These are phyloP conservation scores for Schizopora paradoxa DNA, from an alignment of 1,284 basidiomycete genomes.

Conservation along the genomic window DNA sequence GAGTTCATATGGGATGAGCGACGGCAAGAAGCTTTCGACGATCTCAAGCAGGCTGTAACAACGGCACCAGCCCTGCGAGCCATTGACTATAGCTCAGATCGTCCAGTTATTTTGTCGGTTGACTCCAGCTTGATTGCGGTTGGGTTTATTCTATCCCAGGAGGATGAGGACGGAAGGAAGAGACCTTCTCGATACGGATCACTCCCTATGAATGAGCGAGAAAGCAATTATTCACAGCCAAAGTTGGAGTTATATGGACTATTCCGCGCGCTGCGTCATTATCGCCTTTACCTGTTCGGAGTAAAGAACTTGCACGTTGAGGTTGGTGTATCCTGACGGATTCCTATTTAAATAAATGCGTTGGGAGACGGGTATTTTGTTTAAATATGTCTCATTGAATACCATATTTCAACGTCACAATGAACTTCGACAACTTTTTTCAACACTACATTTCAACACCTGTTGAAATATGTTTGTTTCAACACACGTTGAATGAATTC, in stretches of 20 bases:
- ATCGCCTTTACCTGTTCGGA: constrained; percentile 9
- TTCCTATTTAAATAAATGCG: constrained; percentile 19
- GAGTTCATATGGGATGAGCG: constrained; percentile 23
- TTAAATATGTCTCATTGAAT: too few relatives aligned
- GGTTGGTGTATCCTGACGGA: too few relatives aligned
- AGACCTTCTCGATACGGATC: constrained; percentile 27
- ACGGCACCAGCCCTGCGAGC: constrained; percentile 22
- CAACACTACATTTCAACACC: too few relatives aligned
- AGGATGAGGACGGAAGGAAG: constrained; percentile 20
- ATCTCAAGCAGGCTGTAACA: constrained; percentile 26
- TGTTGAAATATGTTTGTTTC: too few relatives aligned
- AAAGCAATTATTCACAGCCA: constrained; percentile 35
- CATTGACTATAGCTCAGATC: constrained; percentile 29
- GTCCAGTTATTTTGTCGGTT: constrained; percentile 31
- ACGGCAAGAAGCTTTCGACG: constrained; percentile 23
- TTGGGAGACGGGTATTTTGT: too few relatives aligned
- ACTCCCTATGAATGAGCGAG: constrained; percentile 31
- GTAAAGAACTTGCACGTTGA: constrained; percentile 16
- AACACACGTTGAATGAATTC: too few relatives aligned
- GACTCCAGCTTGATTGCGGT: constrained; percentile 31
- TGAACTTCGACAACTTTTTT: too few relatives aligned
- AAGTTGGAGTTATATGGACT: constrained; percentile 39
- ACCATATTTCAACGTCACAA: too few relatives aligned
- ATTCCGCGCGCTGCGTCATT: constrained; percentile 26
- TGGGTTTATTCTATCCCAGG: constrained; percentile 30